These are phyloP conservation scores for Elasticomyces elasticus DNA, from an alignment of 495 filamentous ascomycete species.

Conservation along the genomic window DNA sequence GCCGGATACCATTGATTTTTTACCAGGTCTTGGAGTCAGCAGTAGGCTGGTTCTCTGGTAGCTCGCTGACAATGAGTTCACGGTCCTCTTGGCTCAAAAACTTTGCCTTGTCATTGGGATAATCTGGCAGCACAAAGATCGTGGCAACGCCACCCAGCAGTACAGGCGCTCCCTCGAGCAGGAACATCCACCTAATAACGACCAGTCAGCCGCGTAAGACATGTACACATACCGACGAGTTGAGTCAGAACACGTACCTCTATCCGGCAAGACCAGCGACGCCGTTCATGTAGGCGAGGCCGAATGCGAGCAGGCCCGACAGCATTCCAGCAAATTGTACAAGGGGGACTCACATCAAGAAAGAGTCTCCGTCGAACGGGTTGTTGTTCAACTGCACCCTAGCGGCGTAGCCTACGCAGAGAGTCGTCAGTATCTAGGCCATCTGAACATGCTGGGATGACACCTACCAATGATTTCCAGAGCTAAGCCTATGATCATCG, in stretches of 20 bases:
- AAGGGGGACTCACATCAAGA: slow-evolving; percentile 25
- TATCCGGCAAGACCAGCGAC: slow-evolving; percentile 14
- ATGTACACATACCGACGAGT: too few species aligned
- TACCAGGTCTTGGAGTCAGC: background rate
- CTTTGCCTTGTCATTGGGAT: slow-evolving; percentile 3
- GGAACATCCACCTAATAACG: slow-evolving; percentile 18
- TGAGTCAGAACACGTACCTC: slow-evolving; percentile 1
- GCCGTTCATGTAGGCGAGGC: slow-evolving; percentile 9
- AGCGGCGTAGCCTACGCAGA: slow-evolving; percentile 32
- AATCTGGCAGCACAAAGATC: slow-evolving; percentile 7
- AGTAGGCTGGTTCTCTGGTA: background rate
- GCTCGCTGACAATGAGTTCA: background rate
- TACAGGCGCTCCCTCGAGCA: slow-evolving; percentile 13
- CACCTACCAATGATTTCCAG: slow-evolving; percentile 28
- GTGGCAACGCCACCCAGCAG: background rate
- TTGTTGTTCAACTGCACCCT: slow-evolving; percentile 31
- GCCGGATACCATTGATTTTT: too few species aligned
- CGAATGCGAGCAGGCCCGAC: slow-evolving; percentile 10
- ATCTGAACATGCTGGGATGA: background rate
- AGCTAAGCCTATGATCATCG: slow-evolving; percentile 31
- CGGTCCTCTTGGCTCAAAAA: slow-evolving; percentile 5
- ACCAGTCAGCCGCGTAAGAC: too few species aligned
- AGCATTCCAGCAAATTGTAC: slow-evolving; percentile 5
- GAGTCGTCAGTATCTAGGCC: background rate
- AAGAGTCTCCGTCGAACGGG: slow-evolving; percentile 31